Conservation (phyloP, 2,329 filamentous ascomycete genomes). For the Xylaria sp. region DNA sequence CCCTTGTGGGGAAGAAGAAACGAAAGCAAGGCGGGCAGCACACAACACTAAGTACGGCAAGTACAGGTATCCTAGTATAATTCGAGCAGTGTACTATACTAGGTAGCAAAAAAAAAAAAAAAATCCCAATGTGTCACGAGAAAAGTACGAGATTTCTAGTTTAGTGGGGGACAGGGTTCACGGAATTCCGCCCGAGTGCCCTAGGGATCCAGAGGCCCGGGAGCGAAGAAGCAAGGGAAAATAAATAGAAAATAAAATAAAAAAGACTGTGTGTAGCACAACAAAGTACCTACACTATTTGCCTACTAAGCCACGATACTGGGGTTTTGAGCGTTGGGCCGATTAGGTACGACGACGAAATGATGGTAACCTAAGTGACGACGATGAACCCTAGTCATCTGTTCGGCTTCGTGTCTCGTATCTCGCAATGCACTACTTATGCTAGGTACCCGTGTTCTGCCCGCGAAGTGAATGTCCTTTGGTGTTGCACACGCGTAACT, state of each 20-base stretch:
- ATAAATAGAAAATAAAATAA: neutral
- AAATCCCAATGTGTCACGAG: conserved; percentile 4
- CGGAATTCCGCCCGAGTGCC: conserved; percentile 19
- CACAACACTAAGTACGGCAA: neutral
- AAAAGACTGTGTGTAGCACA: neutral
- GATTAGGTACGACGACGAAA: neutral
- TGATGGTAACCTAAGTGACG: neutral
- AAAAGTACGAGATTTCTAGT: conserved; percentile 16
- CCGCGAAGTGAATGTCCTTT: neutral
- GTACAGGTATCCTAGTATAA: neutral
- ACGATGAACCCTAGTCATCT: neutral
- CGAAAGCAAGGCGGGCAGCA: no score
- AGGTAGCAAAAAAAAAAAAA: neutral
- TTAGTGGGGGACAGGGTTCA: neutral
- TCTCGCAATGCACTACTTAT: neutral
- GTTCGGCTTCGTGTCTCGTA: neutral
- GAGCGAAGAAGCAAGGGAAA: neutral
- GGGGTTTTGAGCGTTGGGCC: conserved; percentile 8
- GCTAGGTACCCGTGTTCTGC: neutral
- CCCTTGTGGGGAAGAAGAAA: conserved; percentile 21
- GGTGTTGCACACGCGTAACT: conserved; percentile 5
- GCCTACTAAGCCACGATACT: conserved; percentile 16
- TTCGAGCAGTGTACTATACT: neutral
- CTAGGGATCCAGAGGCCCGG: conserved; percentile 21
- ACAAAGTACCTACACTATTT: neutral